A percentile compares a stretch with the other conserved stretches of the same genome.
phyloP scores from a whole-genome alignment of 78 protist genomes.

The Tieghemostelium lacteum region DNA sequence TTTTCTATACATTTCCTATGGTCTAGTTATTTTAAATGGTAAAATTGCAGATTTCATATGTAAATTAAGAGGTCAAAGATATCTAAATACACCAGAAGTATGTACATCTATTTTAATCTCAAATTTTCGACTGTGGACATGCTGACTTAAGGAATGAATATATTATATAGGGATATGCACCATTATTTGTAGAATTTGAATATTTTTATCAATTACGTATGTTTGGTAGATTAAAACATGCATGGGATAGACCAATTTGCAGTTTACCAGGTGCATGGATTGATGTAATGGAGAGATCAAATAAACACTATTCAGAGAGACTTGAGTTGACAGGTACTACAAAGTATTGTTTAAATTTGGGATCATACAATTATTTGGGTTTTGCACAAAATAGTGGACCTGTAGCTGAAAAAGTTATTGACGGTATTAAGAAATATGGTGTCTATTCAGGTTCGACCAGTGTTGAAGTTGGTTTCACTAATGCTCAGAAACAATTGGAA shows the following conservation, averaged over 20 bases:
- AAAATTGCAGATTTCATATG: slow-evolving; percentile 39
- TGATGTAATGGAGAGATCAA: slow-evolving; percentile 83
- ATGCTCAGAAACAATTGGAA: slow-evolving; percentile 84
- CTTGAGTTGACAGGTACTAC: slow-evolving; percentile 54
- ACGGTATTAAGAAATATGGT: slow-evolving; percentile 66
- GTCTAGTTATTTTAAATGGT: slow-evolving; percentile 33
- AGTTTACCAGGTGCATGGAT: slow-evolving; percentile 90
- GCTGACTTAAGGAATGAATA: background rate
- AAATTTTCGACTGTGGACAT: background rate
- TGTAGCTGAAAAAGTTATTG: slow-evolving; percentile 70
- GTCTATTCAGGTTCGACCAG: slow-evolving; percentile 21
- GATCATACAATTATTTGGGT: slow-evolving; percentile 99
- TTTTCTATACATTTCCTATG: slow-evolving; percentile 38
- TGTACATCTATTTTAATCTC: no score
- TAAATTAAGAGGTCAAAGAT: slow-evolving; percentile 42
- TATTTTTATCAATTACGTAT: slow-evolving; percentile 92
- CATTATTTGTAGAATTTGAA: slow-evolving; percentile 91
- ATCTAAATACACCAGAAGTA: slow-evolving; percentile 55
- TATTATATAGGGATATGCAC: slow-evolving; percentile 89
- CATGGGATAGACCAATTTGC: slow-evolving; percentile 95
- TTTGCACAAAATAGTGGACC: slow-evolving; percentile 91
- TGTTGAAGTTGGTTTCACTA: slow-evolving; percentile 46
- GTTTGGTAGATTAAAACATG: slow-evolving; percentile 92
- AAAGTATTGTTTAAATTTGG: slow-evolving; percentile 90
- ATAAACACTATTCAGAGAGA: slow-evolving; percentile 60